These are phyloP conservation scores for Penstemon newberryi DNA, from an alignment of 257 asterid genomes.

Conservation along the genomic window DNA sequence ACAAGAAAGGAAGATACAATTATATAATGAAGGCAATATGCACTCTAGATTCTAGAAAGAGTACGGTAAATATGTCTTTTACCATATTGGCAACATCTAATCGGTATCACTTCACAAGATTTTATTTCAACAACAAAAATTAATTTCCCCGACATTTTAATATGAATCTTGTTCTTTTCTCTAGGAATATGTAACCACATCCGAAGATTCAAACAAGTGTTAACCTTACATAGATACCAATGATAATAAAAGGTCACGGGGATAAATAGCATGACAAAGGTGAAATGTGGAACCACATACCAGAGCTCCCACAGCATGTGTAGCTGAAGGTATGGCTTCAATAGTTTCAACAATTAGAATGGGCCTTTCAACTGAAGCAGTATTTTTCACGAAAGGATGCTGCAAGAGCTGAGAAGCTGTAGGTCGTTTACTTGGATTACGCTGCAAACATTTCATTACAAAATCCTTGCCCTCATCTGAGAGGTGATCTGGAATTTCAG, in stretches of 20 bases:
- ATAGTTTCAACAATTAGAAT: constrained; percentile 27
- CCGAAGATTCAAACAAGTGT: too few species aligned
- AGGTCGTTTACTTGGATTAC: constrained; percentile 54
- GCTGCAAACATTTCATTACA: constrained; percentile 56
- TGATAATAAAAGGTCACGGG: too few species aligned
- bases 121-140: not conserved
- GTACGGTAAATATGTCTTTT: not conserved
- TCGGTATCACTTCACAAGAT: constrained; percentile 2
- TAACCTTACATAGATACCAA: too few species aligned
- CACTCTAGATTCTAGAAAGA: not conserved
- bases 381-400: constrained; percentile 53
- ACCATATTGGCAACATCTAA: constrained; percentile 13
- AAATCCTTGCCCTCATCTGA: constrained; percentile 58
- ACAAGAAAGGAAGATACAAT: constrained; percentile 1
- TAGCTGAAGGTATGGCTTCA: constrained; percentile 36
- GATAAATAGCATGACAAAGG: not conserved
- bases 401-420: constrained; percentile 56
- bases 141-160: not conserved
- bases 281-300: constrained; percentile 24
- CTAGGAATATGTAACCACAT: not conserved
- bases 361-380: constrained; percentile 33
- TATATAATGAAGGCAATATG: not conserved
- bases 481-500: constrained; percentile 56
- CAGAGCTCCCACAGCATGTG: constrained; percentile 35
- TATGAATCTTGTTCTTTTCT: constrained; percentile 4